phyloP scores from a whole-genome alignment of 1,284 basidiomycete species.

The Grifola frondosa region DNA sequence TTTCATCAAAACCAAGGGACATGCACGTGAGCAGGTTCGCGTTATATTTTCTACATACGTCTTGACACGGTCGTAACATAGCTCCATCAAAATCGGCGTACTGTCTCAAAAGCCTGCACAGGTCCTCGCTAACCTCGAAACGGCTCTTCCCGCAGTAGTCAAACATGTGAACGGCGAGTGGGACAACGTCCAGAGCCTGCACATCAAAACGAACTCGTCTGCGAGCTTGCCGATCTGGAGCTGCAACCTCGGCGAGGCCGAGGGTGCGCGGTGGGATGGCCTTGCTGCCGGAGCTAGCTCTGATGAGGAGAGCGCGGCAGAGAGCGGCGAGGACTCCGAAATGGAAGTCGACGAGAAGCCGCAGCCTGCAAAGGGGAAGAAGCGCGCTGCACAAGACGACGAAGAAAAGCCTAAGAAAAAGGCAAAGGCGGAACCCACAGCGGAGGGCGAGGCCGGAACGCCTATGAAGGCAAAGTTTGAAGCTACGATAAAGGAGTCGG shows the following conservation, averaged over 20 bases:
- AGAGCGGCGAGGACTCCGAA: conserved; percentile 29
- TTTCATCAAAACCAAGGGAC: conserved; percentile 94
- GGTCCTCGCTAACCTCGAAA: conserved; percentile 77
- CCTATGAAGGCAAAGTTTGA: no score
- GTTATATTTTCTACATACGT: background rate
- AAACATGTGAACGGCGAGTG: conserved; percentile 77
- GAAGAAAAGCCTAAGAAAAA: conserved; percentile 37
- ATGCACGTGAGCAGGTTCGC: conserved; percentile 72
- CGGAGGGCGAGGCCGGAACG: no score
- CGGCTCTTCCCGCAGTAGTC: conserved; percentile 78
- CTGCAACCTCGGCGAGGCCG: conserved; percentile 62
- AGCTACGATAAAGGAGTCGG: background rate
- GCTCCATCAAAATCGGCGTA: conserved; percentile 84
- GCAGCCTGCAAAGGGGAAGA: conserved; percentile 41
- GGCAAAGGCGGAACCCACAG: conserved; percentile 22
- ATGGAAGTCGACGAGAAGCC: conserved; percentile 14
- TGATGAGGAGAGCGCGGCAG: conserved; percentile 30
- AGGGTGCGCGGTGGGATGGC: conserved; percentile 65
- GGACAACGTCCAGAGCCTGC: conserved; percentile 88
- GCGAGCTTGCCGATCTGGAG: conserved; percentile 91
- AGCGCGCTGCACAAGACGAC: conserved; percentile 37
- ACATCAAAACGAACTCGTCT: conserved; percentile 89
- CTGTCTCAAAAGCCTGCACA: conserved; percentile 74
- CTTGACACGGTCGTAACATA: conserved; percentile 31
- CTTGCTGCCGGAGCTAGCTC: conserved; percentile 35